Evolutionary conservation across 768 basidiomycete genomes (phyloP).

Genomic region (Termitomyces heimii): DNA sequence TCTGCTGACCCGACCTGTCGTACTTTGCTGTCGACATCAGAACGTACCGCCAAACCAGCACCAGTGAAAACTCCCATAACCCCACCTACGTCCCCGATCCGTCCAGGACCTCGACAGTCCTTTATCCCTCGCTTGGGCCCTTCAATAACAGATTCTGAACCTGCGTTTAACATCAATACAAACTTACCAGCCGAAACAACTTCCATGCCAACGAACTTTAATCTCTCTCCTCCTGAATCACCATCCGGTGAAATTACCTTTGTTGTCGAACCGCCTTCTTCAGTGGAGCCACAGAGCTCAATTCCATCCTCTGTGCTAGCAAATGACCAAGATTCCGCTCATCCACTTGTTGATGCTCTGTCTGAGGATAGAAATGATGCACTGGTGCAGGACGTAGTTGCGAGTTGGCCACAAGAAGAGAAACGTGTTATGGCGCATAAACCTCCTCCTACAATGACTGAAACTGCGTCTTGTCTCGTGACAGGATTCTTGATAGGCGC

Average conservation of each 20-base stretch:
- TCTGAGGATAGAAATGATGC: neutral
- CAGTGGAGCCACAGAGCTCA: neutral
- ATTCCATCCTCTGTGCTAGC: neutral
- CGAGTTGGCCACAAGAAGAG: slow-evolving; percentile 1
- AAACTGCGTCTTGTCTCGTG: slow-evolving; percentile 32
- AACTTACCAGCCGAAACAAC: neutral
- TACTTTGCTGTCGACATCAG: neutral
- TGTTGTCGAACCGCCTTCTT: slow-evolving; percentile 1
- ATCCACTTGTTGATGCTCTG: neutral
- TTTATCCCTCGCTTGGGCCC: neutral
- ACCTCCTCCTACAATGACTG: slow-evolving; percentile 19
- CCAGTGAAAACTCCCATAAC: slow-evolving; percentile 13
- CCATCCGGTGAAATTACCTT: neutral
- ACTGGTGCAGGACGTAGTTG: slow-evolving; percentile 11
- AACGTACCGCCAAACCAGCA: neutral
- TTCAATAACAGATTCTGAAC: neutral
- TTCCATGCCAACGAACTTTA: neutral
- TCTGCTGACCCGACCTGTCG: slow-evolving; percentile 4
- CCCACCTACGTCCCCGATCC: slow-evolving; percentile 17
- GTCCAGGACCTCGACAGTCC: neutral
- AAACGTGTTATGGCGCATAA: slow-evolving; percentile 7
- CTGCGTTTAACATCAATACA: neutral
- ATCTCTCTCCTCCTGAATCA: neutral
- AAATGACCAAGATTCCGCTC: neutral
- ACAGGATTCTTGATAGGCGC: slow-evolving; percentile 58